Evolutionary conservation across 352 stramenopile genomes (phyloP).

Genomic region (Thalassiosira hispida): DNA sequence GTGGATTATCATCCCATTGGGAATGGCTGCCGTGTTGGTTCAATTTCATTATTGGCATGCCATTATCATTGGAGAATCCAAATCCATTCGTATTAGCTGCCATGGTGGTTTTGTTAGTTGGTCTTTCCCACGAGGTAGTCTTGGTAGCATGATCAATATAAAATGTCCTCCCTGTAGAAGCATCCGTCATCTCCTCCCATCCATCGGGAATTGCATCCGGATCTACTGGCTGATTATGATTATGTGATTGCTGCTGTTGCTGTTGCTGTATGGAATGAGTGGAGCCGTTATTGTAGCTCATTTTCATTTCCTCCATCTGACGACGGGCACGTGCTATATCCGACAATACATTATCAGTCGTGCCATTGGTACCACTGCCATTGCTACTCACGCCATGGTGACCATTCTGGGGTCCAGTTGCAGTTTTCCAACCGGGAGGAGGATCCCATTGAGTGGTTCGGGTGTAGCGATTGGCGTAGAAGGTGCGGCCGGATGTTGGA

Average conservation of each 20-base stretch:
- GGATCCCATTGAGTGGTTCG: constrained; percentile 82
- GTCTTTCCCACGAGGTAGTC: constrained; percentile 78
- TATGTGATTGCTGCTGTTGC: constrained; percentile 5
- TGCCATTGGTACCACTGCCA: constrained; percentile 7
- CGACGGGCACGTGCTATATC: not conserved
- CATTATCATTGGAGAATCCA: not conserved
- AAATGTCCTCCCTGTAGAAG: constrained; percentile 70
- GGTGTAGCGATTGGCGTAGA: constrained; percentile 79
- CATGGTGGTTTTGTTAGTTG: constrained; percentile 23
- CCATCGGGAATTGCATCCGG: constrained; percentile 50
- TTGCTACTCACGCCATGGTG: not conserved
- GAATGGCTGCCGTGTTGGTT: constrained; percentile 36
- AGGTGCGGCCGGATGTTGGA: constrained; percentile 63
- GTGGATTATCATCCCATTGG: constrained; percentile 28
- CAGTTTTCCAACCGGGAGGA: constrained; percentile 65
- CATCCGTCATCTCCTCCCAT: constrained; percentile 81
- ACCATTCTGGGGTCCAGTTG: constrained; percentile 2
- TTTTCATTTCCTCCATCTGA: too few species aligned
- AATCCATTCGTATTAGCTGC: not conserved
- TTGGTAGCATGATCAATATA: constrained; percentile 80
- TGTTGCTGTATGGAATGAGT: not conserved
- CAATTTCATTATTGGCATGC: constrained; percentile 11
- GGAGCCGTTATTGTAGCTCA: too few species aligned
- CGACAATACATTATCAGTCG: constrained; percentile 1
- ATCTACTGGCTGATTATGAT: not conserved